phyloP scores from a whole-genome alignment of 306 rosid genomes.

The Vigna radiata region DNA sequence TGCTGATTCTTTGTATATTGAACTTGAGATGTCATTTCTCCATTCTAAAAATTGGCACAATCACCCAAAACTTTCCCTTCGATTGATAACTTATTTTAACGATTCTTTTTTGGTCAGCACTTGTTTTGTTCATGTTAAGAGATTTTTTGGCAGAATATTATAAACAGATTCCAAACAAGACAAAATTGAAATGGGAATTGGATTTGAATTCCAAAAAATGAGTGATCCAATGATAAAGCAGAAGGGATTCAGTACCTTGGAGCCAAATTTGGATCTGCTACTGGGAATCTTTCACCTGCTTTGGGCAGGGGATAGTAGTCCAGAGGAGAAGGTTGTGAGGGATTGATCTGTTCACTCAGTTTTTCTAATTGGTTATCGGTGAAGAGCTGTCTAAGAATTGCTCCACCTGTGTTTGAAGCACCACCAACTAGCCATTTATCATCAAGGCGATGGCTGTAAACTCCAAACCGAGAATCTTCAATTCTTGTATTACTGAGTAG shows the following conservation, averaged over 20 bases:
- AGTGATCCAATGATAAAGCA: background rate
- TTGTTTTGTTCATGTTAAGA: background rate
- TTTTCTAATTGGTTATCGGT: conserved; percentile 73
- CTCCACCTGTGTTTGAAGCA: conserved; percentile 96
- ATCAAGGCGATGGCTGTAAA: conserved; percentile 97
- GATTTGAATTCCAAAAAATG: conserved; percentile 17
- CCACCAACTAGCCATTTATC: conserved; percentile 98
- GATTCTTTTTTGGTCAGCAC: no score
- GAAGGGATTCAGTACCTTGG: conserved; percentile 65
- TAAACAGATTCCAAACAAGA: conserved; percentile 3
- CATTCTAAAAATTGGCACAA: conserved; percentile 22
- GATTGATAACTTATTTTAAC: background rate
- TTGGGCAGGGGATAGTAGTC: conserved; percentile 86
- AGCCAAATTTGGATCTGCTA: conserved; percentile 76
- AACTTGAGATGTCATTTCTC: conserved; percentile 12
- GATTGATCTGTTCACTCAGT: conserved; percentile 76
- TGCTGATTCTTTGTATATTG: conserved; percentile 7
- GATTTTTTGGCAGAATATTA: background rate
- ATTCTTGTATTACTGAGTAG: conserved; percentile 78
- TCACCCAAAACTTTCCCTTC: background rate
- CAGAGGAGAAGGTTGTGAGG: conserved; percentile 66
- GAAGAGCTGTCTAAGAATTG: conserved; percentile 80
- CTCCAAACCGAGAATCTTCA: conserved; percentile 93
- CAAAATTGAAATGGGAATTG: conserved; percentile 6
- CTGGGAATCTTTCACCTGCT: conserved; percentile 89